Percentiles rank a stretch among this genome's conserved stretches.
These are phyloP conservation scores for Pichia sp. DNA, from an alignment of 1,139 yeast genomes.

Conservation along the genomic window DNA sequence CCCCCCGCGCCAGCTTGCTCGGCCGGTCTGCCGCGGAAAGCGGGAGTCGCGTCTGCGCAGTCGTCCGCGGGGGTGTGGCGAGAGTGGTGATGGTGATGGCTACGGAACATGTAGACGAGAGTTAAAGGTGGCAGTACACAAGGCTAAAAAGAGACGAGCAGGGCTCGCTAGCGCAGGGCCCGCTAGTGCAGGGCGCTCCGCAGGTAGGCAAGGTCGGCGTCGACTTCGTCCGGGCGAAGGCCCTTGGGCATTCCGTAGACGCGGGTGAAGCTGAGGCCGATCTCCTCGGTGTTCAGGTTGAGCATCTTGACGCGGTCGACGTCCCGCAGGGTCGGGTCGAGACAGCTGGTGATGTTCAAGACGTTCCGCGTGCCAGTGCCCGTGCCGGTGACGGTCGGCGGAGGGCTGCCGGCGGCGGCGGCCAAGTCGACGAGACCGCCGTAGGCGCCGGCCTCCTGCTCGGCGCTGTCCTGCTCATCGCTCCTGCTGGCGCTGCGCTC, in stretches of 20 bases:
- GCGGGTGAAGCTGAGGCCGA: slow-evolving; percentile 26
- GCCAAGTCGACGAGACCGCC: neutral
- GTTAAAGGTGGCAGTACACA: neutral
- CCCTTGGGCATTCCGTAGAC: slow-evolving; percentile 32
- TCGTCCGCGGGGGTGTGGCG: neutral
- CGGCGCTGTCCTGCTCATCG: neutral
- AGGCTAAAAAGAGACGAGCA: neutral
- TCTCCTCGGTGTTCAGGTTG: slow-evolving; percentile 16
- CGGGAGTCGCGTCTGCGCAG: too few relatives aligned
- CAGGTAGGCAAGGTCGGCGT: slow-evolving; percentile 25
- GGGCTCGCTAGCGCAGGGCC: neutral
- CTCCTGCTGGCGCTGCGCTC: neutral
- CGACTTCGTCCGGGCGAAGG: slow-evolving; percentile 29
- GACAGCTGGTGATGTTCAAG: slow-evolving; percentile 16
- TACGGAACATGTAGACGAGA: too few relatives aligned
- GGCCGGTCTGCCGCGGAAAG: too few relatives aligned
- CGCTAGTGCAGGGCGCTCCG: neutral
- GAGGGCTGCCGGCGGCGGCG: neutral
- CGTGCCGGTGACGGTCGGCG: neutral
- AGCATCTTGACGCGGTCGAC: slow-evolving; percentile 19
- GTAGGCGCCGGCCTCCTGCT: neutral
- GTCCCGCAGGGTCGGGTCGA: slow-evolving; percentile 16
- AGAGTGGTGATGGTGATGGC: neutral
- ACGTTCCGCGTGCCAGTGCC: slow-evolving; percentile 4
- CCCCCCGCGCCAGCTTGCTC: too few relatives aligned